Evolutionary conservation across 176 grass and related monocot genomes (phyloP), one percentile per base, ranked within the genome.

Genomic region (Musa itinerans): DNA sequence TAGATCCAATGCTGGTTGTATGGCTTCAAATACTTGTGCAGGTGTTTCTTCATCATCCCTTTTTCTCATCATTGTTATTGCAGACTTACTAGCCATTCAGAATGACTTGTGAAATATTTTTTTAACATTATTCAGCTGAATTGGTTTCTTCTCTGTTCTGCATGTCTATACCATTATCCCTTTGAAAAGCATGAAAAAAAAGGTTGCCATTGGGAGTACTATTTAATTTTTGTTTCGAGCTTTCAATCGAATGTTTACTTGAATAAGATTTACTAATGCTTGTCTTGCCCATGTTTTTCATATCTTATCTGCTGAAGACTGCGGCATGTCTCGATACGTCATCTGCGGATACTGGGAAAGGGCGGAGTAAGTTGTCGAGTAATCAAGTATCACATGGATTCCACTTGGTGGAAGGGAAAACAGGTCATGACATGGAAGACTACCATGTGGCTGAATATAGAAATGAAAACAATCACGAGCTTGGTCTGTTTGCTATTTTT

Each of bases 351-450:
- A 87, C 88, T 11, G 95, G 95, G 50, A 99, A 99, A 79, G 95
- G 95, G 43, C 81, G 91, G 71, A 99, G 95, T 84, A 99, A 94
- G 78, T 76, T 83, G 53, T 99, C 95, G 34, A 81, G 76, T 85
- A 99, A 94, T 82, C 92, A 86, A 88, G 52, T 99, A 12, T 84
- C 88, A 5, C 91, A 99, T 81, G 95, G 95, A 48, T 99, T 99
- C 68, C 91, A 99, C 77, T 80, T 99, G 83, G 95, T 99, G 12
- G 91, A 99, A 78, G 95, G 95, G 15, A 99, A 99, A 82, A 87
- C 95, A 80, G 95, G 90, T 11, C 95, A 99, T 92, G 85, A 99
- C 73, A 99, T 99, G 95, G 95, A 99, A 81, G 95, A 99, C 75
- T 99, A 99, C 59, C 95, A 89, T 84, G 95, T 92, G 27, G 86